Conservation (phyloP, 176 grass and related monocot species). For the Miscanthus lutarioriparius region DNA sequence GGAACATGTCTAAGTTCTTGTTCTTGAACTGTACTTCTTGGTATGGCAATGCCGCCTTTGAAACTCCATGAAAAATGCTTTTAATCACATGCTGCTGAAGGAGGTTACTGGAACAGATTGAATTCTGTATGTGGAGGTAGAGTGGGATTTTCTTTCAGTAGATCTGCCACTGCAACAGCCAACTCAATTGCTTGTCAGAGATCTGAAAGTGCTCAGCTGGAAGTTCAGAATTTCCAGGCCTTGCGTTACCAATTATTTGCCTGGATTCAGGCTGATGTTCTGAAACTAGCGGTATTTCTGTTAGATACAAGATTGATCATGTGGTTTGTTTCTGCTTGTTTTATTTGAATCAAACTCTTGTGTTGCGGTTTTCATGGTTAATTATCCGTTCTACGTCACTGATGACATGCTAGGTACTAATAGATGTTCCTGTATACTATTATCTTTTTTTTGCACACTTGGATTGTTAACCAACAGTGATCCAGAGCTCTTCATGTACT, state of each 20-base stretch:
- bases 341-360: not conserved
- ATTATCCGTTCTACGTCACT: not conserved
- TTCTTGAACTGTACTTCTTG: not conserved
- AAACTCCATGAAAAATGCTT: not conserved
- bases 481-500: not conserved
- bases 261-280: not conserved
- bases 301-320: not conserved
- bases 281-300: not conserved
- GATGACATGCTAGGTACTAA: not conserved
- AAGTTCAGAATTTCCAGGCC: not conserved
- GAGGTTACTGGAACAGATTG: not conserved
- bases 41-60: not conserved
- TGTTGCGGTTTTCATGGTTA: not conserved
- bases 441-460: not conserved
- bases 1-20: not conserved
- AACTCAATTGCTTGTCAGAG: not conserved
- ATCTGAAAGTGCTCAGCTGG: not conserved
- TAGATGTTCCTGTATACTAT: not conserved
- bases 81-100: not conserved
- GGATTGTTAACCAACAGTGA: not conserved
- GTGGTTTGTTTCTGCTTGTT: not conserved
- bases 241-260: not conserved
- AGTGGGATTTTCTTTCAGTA: not conserved
- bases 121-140: not conserved
- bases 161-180: not conserved